phyloP scores from a whole-genome alignment of 2,329 filamentous ascomycete genomes.

The Metarhizium sp. region DNA sequence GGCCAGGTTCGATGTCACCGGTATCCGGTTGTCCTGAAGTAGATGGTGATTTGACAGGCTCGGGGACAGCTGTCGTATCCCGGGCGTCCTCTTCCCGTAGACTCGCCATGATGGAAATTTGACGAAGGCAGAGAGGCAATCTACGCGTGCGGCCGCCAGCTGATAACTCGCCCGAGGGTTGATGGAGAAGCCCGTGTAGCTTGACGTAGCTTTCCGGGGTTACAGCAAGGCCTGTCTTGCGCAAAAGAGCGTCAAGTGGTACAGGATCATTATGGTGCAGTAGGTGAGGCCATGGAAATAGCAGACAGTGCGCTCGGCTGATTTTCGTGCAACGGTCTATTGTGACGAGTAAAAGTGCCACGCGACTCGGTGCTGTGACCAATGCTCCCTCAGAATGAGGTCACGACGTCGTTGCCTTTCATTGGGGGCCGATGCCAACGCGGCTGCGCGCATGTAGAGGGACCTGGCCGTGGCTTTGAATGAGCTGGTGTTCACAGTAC shows the following conservation, averaged over 20 bases:
- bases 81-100: no score
- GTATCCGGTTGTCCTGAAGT: neutral
- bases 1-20: neutral
- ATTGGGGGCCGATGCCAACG: neutral
- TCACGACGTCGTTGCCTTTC: neutral
- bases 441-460: neutral
- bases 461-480: neutral
- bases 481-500: no score
- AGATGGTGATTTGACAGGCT: neutral
- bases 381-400: neutral
- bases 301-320: neutral
- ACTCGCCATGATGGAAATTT: neutral
- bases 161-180: neutral
- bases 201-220: neutral
- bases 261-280: neutral
- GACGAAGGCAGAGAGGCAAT: neutral
- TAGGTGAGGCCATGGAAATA: neutral
- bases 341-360: neutral
- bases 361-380: neutral
- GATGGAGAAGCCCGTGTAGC: neutral
- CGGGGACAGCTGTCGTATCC: neutral
- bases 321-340: neutral
- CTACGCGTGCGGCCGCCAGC: neutral
- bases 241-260: neutral
- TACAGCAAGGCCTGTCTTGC: neutral